Evolutionary conservation across 2,329 filamentous ascomycete genomes (phyloP).

Genomic region (Trichoderma sp.): DNA sequence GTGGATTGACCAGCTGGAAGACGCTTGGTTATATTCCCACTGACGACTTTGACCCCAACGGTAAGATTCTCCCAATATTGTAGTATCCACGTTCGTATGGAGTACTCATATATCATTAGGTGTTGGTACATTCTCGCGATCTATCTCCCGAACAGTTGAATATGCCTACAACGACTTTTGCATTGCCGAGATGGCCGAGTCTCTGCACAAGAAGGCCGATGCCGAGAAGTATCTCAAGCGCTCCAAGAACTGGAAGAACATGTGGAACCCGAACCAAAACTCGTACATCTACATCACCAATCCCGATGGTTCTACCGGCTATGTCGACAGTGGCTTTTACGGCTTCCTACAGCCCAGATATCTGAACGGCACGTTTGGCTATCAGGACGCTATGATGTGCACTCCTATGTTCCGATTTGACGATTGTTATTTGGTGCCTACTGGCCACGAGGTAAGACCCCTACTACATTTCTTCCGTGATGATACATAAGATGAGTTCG

Average conservation of each 20-base stretch:
- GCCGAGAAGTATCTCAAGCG: conserved; percentile 59
- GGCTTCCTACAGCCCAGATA: conserved; percentile 70
- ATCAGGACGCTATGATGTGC: conserved; percentile 55
- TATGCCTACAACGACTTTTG: conserved; percentile 80
- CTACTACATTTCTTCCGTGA: not conserved
- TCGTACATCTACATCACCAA: conserved; percentile 14
- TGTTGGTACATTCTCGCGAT: conserved; percentile 64
- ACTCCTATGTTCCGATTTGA: conserved; percentile 45
- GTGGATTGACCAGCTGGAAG: conserved; percentile 71
- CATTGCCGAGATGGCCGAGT: conserved; percentile 61
- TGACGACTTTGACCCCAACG: conserved; percentile 62
- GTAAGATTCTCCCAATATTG: conserved; percentile 27
- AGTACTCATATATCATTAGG: not conserved
- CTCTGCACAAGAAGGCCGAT: conserved; percentile 52
- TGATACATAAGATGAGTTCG: not conserved
- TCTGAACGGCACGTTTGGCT: conserved; percentile 63
- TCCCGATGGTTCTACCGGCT: conserved; percentile 8
- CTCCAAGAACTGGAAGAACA: conserved; percentile 66
- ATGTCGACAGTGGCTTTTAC: conserved; percentile 28
- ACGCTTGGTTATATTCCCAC: conserved; percentile 67
- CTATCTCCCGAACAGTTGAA: conserved; percentile 71
- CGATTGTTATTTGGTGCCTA: conserved; percentile 30
- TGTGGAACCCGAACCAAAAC: conserved; percentile 48
- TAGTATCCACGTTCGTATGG: not conserved
- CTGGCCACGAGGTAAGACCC: conserved; percentile 24